Percentiles rank a stretch among this genome's conserved stretches.
phyloP scores from a whole-genome alignment of 495 filamentous ascomycete genomes.

The Aspergillus incahuasiensis region DNA sequence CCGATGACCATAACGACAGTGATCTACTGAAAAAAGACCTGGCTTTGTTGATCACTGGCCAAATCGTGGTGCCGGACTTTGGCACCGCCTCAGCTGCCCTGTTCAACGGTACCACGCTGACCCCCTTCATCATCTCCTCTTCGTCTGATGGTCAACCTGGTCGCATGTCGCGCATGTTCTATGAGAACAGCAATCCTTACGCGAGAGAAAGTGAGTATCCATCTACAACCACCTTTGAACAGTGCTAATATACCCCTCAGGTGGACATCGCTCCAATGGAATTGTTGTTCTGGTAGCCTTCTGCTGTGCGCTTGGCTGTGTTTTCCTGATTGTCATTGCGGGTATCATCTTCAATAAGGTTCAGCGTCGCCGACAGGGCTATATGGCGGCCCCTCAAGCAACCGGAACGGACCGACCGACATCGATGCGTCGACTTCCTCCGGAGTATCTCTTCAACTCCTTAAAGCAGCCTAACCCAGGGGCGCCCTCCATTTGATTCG shows the following conservation, averaged over 20 bases:
- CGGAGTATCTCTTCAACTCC: slow-evolving; percentile 68
- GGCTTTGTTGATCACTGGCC: slow-evolving; percentile 75
- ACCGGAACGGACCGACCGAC: slow-evolving; percentile 65
- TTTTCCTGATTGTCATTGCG: slow-evolving; percentile 80
- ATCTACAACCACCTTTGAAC: slow-evolving; percentile 4
- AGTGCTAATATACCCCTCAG: slow-evolving; percentile 31
- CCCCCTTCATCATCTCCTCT: slow-evolving; percentile 75
- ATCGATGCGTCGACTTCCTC: slow-evolving; percentile 76
- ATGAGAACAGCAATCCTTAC: slow-evolving; percentile 68
- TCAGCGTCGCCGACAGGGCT: slow-evolving; percentile 81
- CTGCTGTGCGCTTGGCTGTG: slow-evolving; percentile 78
- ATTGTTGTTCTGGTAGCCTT: slow-evolving; percentile 91
- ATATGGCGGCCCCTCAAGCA: slow-evolving; percentile 70
- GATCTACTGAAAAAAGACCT: slow-evolving; percentile 59
- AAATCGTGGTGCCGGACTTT: slow-evolving; percentile 67
- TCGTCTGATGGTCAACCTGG: slow-evolving; percentile 58
- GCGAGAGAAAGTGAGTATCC: slow-evolving; percentile 41
- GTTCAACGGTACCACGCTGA: slow-evolving; percentile 73
- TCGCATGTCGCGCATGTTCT: slow-evolving; percentile 73
- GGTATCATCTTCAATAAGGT: slow-evolving; percentile 81
- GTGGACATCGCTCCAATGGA: slow-evolving; percentile 65
- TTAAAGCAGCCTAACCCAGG: slow-evolving; percentile 38
- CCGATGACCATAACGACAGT: slow-evolving; percentile 58
- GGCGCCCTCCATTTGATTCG: slow-evolving; percentile 36
- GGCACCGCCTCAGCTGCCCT: slow-evolving; percentile 83